Evolutionary conservation across 345 rosid genomes (phyloP).

Genomic region (Brassica cretica): DNA sequence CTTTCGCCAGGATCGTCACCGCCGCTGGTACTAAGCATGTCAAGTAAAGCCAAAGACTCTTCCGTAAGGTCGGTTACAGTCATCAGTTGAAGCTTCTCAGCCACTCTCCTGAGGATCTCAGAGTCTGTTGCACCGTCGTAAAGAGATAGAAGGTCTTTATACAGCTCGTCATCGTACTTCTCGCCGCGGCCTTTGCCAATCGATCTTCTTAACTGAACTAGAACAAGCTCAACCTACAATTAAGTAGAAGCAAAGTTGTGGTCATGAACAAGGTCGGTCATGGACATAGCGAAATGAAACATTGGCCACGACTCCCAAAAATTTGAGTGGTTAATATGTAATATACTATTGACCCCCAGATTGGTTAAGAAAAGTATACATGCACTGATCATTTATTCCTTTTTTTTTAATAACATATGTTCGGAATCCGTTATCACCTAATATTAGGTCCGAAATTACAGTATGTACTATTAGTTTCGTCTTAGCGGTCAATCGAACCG

Average conservation of each 20-base stretch:
- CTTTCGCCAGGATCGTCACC: constrained; percentile 73
- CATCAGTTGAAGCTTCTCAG: constrained; percentile 69
- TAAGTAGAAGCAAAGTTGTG: neutral
- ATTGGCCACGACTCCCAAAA: too few species aligned
- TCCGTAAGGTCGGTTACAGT: constrained; percentile 71
- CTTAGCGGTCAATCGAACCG: too few species aligned
- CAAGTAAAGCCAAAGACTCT: constrained; percentile 88
- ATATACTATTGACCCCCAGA: neutral
- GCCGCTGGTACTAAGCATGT: constrained; percentile 60
- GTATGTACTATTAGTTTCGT: too few species aligned
- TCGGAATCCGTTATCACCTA: too few species aligned
- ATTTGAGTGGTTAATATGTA: neutral
- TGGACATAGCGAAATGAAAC: too few species aligned
- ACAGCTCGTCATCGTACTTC: constrained; percentile 54
- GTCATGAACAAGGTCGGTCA: too few species aligned
- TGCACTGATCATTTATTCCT: too few species aligned
- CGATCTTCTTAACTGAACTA: constrained; percentile 73
- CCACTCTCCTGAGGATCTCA: constrained; percentile 57
- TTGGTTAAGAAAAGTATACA: too few species aligned
- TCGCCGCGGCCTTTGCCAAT: constrained; percentile 58
- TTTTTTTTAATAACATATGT: too few species aligned
- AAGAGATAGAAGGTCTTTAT: constrained; percentile 56
- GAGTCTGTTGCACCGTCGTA: constrained; percentile 44
- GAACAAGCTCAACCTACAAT: constrained; percentile 82
- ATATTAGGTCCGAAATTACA: too few species aligned